phyloP scores from a whole-genome alignment of 768 basidiomycete species.

The Mycena belliarum region DNA sequence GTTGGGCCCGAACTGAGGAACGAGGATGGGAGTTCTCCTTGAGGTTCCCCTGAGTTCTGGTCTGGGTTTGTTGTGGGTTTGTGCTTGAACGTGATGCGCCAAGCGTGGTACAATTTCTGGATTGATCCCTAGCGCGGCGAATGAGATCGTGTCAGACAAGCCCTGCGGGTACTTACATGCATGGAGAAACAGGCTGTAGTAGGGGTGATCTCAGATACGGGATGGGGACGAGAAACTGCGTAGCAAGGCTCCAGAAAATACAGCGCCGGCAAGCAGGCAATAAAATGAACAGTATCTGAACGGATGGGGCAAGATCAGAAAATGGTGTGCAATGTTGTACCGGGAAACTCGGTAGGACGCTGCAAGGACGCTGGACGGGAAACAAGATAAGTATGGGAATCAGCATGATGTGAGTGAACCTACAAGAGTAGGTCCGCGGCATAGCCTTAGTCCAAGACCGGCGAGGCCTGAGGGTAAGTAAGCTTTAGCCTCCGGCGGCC shows the following conservation, averaged over 20 bases:
- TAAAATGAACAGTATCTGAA: conserved; percentile 22
- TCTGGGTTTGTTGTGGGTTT: background rate
- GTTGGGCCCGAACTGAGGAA: background rate
- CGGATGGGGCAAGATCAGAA: background rate
- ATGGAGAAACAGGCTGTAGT: conserved; percentile 10
- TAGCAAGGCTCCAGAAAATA: conserved; percentile 21
- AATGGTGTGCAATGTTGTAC: background rate
- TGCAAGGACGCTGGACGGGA: background rate
- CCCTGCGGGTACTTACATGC: conserved; percentile 4
- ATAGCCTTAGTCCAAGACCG: too few relatives aligned
- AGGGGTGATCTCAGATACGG: background rate
- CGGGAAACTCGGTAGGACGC: conserved; percentile 1
- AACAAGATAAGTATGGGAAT: too few relatives aligned
- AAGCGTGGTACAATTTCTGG: conserved; percentile 1
- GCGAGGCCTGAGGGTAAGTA: too few relatives aligned
- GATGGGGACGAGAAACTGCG: background rate
- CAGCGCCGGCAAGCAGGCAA: too few relatives aligned
- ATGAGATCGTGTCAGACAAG: background rate
- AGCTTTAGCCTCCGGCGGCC: background rate
- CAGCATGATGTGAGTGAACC: background rate
- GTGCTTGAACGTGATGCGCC: background rate
- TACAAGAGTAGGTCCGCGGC: conserved; percentile 9
- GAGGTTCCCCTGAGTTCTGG: background rate
- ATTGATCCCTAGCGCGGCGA: conserved; percentile 2
- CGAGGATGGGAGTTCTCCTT: background rate